Evolutionary conservation across 768 basidiomycete genomes (phyloP).

Genomic region (Collybia sordida): DNA sequence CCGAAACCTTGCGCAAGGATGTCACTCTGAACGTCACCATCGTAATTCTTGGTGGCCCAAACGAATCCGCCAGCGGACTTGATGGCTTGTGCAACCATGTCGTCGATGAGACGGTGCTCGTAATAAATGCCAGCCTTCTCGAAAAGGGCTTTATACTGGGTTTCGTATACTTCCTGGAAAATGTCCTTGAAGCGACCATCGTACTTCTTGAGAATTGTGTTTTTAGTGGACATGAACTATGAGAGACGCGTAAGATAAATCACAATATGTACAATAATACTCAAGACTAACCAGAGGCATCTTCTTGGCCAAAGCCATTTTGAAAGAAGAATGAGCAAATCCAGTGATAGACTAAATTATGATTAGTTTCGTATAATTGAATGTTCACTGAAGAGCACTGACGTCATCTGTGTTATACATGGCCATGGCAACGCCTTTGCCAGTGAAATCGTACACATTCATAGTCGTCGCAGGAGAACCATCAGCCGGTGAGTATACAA

Average conservation of each 20-base stretch:
- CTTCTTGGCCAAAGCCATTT: constrained; percentile 86
- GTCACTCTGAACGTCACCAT: constrained; percentile 87
- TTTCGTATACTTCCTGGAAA: constrained; percentile 94
- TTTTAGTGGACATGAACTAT: constrained; percentile 97
- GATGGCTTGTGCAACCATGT: constrained; percentile 98
- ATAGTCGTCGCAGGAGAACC: constrained; percentile 67
- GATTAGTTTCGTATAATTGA: background rate
- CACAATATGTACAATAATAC: background rate
- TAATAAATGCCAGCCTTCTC: constrained; percentile 78
- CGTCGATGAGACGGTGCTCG: constrained; percentile 96
- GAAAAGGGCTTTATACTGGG: constrained; percentile 69
- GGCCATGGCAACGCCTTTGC: constrained; percentile 87
- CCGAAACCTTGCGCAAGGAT: constrained; percentile 99
- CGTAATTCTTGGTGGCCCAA: constrained; percentile 77
- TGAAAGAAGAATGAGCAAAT: constrained; percentile 97
- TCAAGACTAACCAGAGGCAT: constrained; percentile 59
- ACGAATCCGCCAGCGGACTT: constrained; percentile 94
- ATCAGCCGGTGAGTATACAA: constrained; percentile 83
- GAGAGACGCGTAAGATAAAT: background rate
- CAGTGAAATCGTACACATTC: constrained; percentile 93
- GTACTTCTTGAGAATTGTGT: constrained; percentile 96
- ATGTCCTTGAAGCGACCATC: constrained; percentile 99
- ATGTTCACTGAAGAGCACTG: constrained; percentile 1
- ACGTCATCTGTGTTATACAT: constrained; percentile 99
- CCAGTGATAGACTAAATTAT: constrained; percentile 75